A percentile compares a stretch with the other conserved stretches of the same genome.
Conservation (phyloP, 371 early-diverging fungal species). For the Mortierella polycephala region DNA sequence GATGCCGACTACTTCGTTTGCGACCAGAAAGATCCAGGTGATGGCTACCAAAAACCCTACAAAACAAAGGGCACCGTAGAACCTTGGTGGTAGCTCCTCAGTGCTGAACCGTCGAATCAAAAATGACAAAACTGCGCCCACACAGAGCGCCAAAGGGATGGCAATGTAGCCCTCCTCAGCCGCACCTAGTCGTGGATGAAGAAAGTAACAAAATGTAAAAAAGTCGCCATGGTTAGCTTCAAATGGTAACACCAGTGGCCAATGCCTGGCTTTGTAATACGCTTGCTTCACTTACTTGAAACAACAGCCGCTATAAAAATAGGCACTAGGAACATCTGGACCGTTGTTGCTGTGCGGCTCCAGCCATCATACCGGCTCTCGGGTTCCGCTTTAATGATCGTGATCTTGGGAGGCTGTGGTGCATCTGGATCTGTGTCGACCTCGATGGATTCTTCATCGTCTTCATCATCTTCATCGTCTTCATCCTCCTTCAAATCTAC, state of each 20-base stretch:
- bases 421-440: neutral
- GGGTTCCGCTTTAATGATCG: neutral
- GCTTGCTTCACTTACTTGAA: constrained; percentile 21
- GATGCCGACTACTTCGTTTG: constrained; percentile 86
- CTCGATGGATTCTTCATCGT: neutral
- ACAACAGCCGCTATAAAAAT: constrained; percentile 44
- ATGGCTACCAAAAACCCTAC: constrained; percentile 79
- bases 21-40: constrained; percentile 84
- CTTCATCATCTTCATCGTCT: neutral
- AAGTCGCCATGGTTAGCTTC: too few relatives aligned
- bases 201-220: neutral
- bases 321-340: constrained; percentile 44
- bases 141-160: constrained; percentile 9
- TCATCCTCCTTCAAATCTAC: constrained; percentile 56
- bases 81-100: constrained; percentile 38
- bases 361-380: constrained; percentile 30
- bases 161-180: constrained; percentile 29
- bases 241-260: neutral
- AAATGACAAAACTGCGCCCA: constrained; percentile 18
- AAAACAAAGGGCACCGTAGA: constrained; percentile 62
- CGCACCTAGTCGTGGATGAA: constrained; percentile 15
- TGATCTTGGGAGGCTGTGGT: constrained; percentile 9
- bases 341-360: constrained; percentile 46
- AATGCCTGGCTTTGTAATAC: neutral
- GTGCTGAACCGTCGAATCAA: constrained; percentile 27